Base-by-base conservation (phyloP, 1,139 yeast species). In the Insectozyma bohioensis region DNA sequence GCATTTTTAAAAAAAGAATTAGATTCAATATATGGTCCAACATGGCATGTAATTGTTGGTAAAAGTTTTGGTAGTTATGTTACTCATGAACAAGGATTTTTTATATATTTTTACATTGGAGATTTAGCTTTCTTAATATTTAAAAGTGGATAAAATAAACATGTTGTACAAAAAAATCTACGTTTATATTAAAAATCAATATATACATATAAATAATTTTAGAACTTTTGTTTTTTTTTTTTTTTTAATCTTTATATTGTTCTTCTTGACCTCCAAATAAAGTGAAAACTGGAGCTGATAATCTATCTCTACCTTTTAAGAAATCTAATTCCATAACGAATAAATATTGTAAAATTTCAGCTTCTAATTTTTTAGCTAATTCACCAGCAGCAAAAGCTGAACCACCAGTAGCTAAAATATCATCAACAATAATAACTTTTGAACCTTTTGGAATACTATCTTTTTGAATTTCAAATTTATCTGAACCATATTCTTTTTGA, bases 31-130 rank as follows among this genome's bases (percentile, higher is more conserved):
- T 83, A 73, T 48, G 96, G 96, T 1, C 77, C 84, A 28, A 80
- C 95, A 15, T 92, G 98, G 98, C 97, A 92, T 56, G 94, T 88
- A 19, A 78, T 92, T 39, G 97, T 88, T 33, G 99, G 98, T 19
- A 80, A 81, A 57, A 85, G 85, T 51, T 92, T 92, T 61, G 97
- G 97, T 4, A 80, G 94, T 34, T 88, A 84, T 54, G 96, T 94
- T 16, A 86, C 97, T 12, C 98, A 94, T 54, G 90, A 76, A 50
- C 75, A 84, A 42, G 95, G 95, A 16, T 78, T 75, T 52, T 92
- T 92, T 55, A 69, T 85, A 20, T 90, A 92, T 60, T 85, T 86
- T 51, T 88, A 87, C 59, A 69, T 87, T 40, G 96, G 85, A 15
- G 81, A 80, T 28, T 63, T 80, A 45, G 97, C 97, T 11, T 74